Conservation (phyloP, 441 rosid species). For the Euphorbia corollata region DNA sequence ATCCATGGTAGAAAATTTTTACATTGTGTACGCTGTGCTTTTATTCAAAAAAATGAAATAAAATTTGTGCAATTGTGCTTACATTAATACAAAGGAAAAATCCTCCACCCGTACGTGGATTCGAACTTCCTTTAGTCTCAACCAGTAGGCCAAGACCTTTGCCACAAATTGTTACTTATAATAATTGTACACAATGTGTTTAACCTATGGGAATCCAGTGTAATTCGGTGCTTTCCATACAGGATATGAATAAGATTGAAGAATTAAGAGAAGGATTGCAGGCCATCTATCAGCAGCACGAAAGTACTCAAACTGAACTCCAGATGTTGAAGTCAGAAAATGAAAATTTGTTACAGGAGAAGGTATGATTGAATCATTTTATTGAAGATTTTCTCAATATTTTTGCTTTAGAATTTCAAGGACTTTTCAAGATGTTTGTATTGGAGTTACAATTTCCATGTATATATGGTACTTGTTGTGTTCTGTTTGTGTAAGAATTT, state of each 20-base stretch:
- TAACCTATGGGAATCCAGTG: background rate
- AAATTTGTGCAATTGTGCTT: no score
- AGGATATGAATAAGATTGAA: conserved; percentile 51
- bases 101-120: no score
- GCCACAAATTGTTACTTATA: no score
- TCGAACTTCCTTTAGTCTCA: no score
- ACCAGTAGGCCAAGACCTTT: no score
- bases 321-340: conserved; percentile 53
- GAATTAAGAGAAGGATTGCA: conserved; percentile 43
- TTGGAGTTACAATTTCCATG: background rate
- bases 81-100: no score
- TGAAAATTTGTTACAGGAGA: conserved; percentile 46
- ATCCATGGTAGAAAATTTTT: no score
- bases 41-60: no score
- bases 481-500: conserved; percentile 7
- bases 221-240: conserved; percentile 18
- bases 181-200: background rate
- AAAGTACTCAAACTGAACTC: conserved; percentile 45
- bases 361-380: conserved; percentile 36
- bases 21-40: no score
- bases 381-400: background rate
- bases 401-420: background rate
- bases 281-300: conserved; percentile 46
- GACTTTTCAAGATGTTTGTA: conserved; percentile 6
- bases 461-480: background rate